Evolutionary conservation across 371 early-diverging fungal genomes (phyloP).

Genomic region (Apophysomyces elegans): DNA sequence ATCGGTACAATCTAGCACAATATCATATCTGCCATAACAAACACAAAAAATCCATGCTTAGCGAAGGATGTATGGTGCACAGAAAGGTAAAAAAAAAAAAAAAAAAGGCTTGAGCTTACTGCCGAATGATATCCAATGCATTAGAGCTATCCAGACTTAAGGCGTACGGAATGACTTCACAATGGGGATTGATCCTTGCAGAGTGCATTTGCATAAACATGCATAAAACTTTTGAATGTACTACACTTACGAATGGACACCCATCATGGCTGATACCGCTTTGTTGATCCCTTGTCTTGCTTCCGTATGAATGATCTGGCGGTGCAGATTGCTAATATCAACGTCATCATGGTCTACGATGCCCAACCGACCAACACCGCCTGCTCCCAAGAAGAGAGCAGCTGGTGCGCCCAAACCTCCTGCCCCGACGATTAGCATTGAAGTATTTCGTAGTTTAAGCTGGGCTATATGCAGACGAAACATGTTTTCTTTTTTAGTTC

Average conservation of each 20-base stretch:
- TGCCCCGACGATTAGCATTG: slow-evolving; percentile 93
- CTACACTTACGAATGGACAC: slow-evolving; percentile 58
- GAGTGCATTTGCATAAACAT: slow-evolving; percentile 1
- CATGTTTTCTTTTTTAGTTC: neutral
- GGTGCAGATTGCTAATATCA: slow-evolving; percentile 95
- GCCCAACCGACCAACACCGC: slow-evolving; percentile 92
- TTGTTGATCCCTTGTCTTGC: slow-evolving; percentile 77
- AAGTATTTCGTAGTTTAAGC: slow-evolving; percentile 71
- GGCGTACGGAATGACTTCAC: slow-evolving; percentile 59
- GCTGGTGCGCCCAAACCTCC: slow-evolving; percentile 98
- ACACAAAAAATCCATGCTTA: too few species aligned
- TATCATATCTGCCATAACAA: slow-evolving; percentile 69
- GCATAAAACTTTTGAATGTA: slow-evolving; percentile 12
- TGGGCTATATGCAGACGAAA: slow-evolving; percentile 66
- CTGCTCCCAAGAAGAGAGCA: slow-evolving; percentile 89
- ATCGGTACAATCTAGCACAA: slow-evolving; percentile 97
- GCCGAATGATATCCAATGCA: slow-evolving; percentile 62
- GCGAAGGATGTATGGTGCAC: too few species aligned
- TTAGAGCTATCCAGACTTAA: slow-evolving; percentile 67
- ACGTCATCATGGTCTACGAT: slow-evolving; percentile 96
- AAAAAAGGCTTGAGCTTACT: slow-evolving; percentile 20
- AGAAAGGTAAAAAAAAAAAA: neutral
- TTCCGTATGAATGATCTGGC: slow-evolving; percentile 95
- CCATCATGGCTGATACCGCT: slow-evolving; percentile 75
- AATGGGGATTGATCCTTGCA: slow-evolving; percentile 59